These are phyloP conservation scores for Yamadazyma diddensiae DNA, from an alignment of 1,139 yeast species.

Conservation along the genomic window DNA sequence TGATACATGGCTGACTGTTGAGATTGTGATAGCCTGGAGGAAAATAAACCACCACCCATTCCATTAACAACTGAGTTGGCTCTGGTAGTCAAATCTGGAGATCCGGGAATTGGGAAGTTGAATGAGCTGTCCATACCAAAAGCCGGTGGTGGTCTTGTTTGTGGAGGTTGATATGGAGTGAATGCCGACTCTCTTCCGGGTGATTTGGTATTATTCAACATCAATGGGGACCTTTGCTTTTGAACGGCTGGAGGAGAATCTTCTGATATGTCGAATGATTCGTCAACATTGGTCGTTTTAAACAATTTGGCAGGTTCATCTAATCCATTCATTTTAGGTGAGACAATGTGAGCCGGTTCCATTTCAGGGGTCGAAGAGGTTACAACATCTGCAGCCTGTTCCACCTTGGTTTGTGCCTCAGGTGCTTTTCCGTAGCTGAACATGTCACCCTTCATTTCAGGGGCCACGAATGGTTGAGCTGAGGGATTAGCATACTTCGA, in stretches of 20 bases:
- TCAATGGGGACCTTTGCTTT: slow-evolving; percentile 14
- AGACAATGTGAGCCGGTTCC: neutral
- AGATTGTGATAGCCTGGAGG: slow-evolving; percentile 44
- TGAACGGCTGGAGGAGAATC: slow-evolving; percentile 16
- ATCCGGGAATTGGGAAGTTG: slow-evolving; percentile 47
- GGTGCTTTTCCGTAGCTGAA: slow-evolving; percentile 31
- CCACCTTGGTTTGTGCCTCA: slow-evolving; percentile 3
- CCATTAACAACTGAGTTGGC: slow-evolving; percentile 47
- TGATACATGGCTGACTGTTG: slow-evolving; percentile 47
- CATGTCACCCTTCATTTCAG: slow-evolving; percentile 31
- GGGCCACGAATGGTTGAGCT: slow-evolving; percentile 6
- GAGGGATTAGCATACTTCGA: slow-evolving; percentile 7
- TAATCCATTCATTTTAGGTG: neutral
- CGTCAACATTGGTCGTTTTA: slow-evolving; percentile 25
- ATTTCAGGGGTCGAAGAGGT: neutral
- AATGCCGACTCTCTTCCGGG: slow-evolving; percentile 19
- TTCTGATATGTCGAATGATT: slow-evolving; percentile 26
- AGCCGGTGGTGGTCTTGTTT: slow-evolving; percentile 16
- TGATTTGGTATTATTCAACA: slow-evolving; percentile 8
- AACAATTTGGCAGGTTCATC: slow-evolving; percentile 7
- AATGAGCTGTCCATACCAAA: slow-evolving; percentile 28
- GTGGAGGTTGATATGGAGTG: slow-evolving; percentile 25
- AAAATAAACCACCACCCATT: slow-evolving; percentile 32
- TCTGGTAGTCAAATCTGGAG: slow-evolving; percentile 45
- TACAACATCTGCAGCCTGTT: neutral